Conservation (phyloP, 164 flowering plant species). For the Aristolochia contorta region DNA sequence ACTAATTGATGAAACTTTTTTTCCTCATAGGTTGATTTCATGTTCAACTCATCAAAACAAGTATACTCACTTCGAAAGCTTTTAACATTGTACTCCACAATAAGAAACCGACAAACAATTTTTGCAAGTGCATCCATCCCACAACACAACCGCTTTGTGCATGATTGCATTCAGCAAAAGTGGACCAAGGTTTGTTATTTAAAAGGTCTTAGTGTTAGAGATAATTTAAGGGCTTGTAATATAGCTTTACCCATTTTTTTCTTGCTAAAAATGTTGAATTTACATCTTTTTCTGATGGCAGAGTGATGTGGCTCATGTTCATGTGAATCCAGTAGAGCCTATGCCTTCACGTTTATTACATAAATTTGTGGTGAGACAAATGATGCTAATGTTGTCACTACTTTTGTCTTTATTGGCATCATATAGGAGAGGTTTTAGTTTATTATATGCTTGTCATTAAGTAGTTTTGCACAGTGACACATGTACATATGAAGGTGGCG, state of each 20-base stretch:
- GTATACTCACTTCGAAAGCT: conserved; percentile 63
- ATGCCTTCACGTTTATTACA: conserved; percentile 71
- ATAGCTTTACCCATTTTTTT: not conserved
- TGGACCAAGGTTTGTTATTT: conserved; percentile 80
- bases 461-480: too few relatives aligned
- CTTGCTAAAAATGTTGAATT: not conserved
- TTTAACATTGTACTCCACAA: conserved; percentile 63
- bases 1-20: conserved; percentile 6
- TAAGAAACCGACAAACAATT: conserved; percentile 64
- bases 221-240: not conserved
- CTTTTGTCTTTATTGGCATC: too few relatives aligned
- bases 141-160: conserved; percentile 68
- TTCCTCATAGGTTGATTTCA: conserved; percentile 69
- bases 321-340: conserved; percentile 72
- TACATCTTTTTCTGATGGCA: conserved; percentile 19
- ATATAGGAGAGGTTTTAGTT: too few relatives aligned
- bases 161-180: conserved; percentile 88
- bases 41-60: conserved; percentile 83
- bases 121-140: conserved; percentile 98
- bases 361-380: conserved; percentile 65
- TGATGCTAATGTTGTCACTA: too few relatives aligned
- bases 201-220: too few relatives aligned
- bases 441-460: too few relatives aligned
- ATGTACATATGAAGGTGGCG: too few relatives aligned
- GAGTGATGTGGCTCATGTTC: conserved; percentile 76